phyloP scores from a whole-genome alignment of 1,284 basidiomycete species.

The Rhodotorula sp. region DNA sequence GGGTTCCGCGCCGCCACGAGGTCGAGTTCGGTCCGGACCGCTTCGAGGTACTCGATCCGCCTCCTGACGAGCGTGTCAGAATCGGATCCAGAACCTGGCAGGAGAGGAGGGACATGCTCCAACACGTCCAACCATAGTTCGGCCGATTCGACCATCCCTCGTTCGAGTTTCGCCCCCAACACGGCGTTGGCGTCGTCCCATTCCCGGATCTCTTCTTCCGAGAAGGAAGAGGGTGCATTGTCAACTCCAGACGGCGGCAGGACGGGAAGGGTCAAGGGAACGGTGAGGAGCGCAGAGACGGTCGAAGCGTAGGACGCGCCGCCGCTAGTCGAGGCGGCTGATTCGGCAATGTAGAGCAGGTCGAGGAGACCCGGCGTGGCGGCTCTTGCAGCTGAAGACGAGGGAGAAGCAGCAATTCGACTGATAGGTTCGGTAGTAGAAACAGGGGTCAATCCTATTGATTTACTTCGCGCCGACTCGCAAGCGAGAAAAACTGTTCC shows the following conservation, averaged over 20 bases:
- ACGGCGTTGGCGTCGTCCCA: not conserved
- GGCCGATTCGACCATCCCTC: not conserved
- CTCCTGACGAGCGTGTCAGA: too few relatives aligned
- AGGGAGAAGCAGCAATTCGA: not conserved
- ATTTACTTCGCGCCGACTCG: too few relatives aligned
- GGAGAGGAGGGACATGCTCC: not conserved
- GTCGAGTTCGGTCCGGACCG: conserved; percentile 2
- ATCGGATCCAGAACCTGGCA: not conserved
- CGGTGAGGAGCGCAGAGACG: conserved; percentile 3
- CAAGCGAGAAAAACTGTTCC: too few relatives aligned
- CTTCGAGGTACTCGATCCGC: conserved; percentile 1
- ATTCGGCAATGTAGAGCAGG: not conserved
- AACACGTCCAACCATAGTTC: not conserved
- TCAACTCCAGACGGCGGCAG: not conserved
- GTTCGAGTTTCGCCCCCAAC: not conserved
- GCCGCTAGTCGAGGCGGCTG: not conserved
- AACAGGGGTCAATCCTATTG: too few relatives aligned
- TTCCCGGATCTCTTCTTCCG: not conserved
- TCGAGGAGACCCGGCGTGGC: not conserved
- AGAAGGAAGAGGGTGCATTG: not conserved
- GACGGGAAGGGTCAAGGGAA: not conserved
- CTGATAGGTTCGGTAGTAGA: too few relatives aligned
- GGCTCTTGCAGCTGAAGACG: not conserved
- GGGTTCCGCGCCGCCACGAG: not conserved
- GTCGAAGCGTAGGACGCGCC: not conserved